A percentile compares a stretch with the other conserved stretches of the same genome.
These are phyloP conservation scores for Salvia splendens DNA, from an alignment of 257 asterid genomes.

Conservation along the genomic window DNA sequence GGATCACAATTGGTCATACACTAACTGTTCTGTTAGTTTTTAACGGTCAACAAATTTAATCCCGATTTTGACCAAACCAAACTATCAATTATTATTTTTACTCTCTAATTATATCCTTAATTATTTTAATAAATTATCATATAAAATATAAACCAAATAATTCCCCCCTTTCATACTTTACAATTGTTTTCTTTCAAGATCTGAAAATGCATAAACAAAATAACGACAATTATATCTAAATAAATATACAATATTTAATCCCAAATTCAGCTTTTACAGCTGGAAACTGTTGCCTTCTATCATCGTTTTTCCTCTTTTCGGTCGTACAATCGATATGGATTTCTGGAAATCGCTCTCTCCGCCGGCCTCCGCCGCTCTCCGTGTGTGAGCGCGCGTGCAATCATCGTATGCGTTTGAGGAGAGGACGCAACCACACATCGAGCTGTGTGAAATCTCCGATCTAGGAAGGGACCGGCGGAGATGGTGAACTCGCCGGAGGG, in stretches of 20 bases:
- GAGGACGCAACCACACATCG: conserved; percentile 6
- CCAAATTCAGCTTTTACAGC: conserved; percentile 25
- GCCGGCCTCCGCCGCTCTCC: conserved; percentile 9
- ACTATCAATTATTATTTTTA: too few species aligned
- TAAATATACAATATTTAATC: conserved; percentile 33
- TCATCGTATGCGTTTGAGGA: conserved; percentile 4
- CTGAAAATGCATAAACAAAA: conserved; percentile 40
- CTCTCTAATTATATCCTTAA: too few species aligned
- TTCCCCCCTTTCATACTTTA: conserved; percentile 37
- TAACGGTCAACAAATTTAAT: too few species aligned
- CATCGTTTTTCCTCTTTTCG: neutral
- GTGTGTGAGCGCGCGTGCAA: neutral
- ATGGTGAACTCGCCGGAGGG: too few species aligned
- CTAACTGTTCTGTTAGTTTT: too few species aligned
- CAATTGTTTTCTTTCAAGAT: conserved; percentile 23
- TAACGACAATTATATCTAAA: neutral
- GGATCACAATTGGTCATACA: too few species aligned
- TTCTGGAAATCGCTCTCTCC: conserved; percentile 38
- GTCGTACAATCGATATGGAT: conserved; percentile 59
- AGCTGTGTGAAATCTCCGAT: conserved; percentile 52
- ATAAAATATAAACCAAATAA: too few species aligned
- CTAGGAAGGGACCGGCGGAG: conserved; percentile 96
- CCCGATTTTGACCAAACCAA: too few species aligned
- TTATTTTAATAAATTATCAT: too few species aligned
- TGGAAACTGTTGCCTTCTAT: conserved; percentile 15